These are phyloP conservation scores for Boechera retrofracta DNA, from an alignment of 345 rosid genomes.

Conservation along the genomic window DNA sequence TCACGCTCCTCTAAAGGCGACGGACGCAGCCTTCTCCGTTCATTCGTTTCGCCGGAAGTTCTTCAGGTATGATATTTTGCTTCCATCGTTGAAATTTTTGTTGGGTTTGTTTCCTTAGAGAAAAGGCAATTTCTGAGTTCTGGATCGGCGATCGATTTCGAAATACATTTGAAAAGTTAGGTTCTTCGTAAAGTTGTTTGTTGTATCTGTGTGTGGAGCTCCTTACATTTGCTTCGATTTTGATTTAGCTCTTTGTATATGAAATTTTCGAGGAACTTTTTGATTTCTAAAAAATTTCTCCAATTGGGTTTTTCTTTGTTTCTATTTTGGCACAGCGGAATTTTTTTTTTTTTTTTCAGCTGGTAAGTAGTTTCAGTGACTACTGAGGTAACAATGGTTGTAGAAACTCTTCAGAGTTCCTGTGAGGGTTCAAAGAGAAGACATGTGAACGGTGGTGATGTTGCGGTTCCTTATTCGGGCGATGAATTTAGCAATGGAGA, in stretches of 20 bases:
- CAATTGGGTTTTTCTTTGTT: neutral
- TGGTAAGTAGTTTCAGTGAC: slow-evolving; percentile 38
- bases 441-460: slow-evolving; percentile 52
- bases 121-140: neutral
- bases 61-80: slow-evolving; percentile 5
- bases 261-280: neutral
- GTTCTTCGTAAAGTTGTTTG: neutral
- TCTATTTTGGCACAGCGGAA: slow-evolving; percentile 14
- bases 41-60: slow-evolving; percentile 18
- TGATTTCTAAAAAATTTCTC: neutral
- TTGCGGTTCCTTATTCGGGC: slow-evolving; percentile 35
- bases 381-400: slow-evolving; percentile 56
- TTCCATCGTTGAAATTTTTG: neutral
- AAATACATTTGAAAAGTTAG: neutral
- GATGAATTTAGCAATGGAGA: slow-evolving; percentile 51
- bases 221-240: neutral
- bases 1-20: slow-evolving; percentile 2
- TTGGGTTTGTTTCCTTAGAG: neutral
- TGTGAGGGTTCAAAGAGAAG: slow-evolving; percentile 50
- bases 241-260: neutral
- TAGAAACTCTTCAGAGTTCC: slow-evolving; percentile 53
- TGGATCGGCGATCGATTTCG: neutral
- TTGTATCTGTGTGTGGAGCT: neutral
- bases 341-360: neutral
- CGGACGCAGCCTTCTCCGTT: slow-evolving; percentile 16